Base-by-base conservation (phyloP, 208 protist genomes). In the Acanthamoeba royreba region DNA sequence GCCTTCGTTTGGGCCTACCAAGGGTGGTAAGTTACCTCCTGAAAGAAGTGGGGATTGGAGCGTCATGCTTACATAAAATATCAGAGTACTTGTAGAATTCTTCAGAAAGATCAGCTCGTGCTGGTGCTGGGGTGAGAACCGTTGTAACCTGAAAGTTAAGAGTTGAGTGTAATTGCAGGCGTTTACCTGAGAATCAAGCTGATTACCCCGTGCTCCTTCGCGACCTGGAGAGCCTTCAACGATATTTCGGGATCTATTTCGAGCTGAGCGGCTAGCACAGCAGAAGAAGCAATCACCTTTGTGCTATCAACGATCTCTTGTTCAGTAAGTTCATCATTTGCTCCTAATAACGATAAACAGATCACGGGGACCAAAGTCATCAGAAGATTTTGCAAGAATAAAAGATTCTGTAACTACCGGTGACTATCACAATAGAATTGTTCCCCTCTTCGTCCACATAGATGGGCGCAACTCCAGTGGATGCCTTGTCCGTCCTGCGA, bases 361-460 rank as follows among this genome's bases (percentile, higher is more conserved):
- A 9, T 55, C 13, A 19, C 49, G 49, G 49, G 9, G 49, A 55
- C 13, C 49, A 9, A 25, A 9, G 9, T 25, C 49, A 55, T 19
- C 13, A 55, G 13, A 55, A 25, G 9, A 19, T 55, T 55, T 55
- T 55, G 49, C 9, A 55, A 55, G 19, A 55, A 19, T 9, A 55
- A 9, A 55, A 55, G 9, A 55, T 25, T 19, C 9, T 25, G 13
- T 25, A 55, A 9, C 31, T 13, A 72, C 72, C 72, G 72, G 72
- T 83, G 17, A 83, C 72, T 15, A 83, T 83, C 40, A 83, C 72
- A 42, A 83, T 83, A 15, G 72, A 83, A 42, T 83, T 83, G 72
- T 52, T 33, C n/a, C 72, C 72, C 1, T 83, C 43, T 15, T 83
- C 72, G 43, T 83, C 72, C 8, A 83, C 72, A 19, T 53, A 52